phyloP scores from a whole-genome alignment of 164 flowering plant species.

The Vitis rupestris region DNA sequence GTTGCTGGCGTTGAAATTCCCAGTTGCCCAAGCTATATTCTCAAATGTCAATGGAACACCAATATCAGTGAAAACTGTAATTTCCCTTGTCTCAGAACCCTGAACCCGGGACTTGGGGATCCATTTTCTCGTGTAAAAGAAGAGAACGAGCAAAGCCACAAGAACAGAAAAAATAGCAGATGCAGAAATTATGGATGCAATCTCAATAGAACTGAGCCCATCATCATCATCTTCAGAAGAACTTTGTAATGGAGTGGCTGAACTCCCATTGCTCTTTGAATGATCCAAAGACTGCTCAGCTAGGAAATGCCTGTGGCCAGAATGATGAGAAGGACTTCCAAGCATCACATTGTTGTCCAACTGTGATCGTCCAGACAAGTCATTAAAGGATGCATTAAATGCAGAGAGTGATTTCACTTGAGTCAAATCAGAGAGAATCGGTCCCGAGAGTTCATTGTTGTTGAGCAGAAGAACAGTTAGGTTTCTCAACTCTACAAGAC shows the following conservation, averaged over 20 bases:
- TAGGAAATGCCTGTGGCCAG: conserved; percentile 8
- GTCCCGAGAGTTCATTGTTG: conserved; percentile 30
- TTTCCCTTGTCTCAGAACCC: conserved; percentile 33
- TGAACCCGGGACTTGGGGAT: conserved; percentile 32
- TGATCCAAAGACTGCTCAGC: conserved; percentile 6
- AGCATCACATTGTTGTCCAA: background rate
- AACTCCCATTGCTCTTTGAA: background rate
- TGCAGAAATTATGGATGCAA: conserved; percentile 49
- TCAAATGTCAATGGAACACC: conserved; percentile 54
- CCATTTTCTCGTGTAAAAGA: conserved; percentile 34
- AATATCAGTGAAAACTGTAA: conserved; percentile 38
- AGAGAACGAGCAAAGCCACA: conserved; percentile 36
- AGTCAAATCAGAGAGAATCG: conserved; percentile 26
- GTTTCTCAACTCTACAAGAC: conserved; percentile 19
- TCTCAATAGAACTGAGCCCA: conserved; percentile 43
- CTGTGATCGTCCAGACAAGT: conserved; percentile 19
- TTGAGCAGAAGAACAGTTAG: conserved; percentile 25
- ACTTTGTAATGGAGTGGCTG: conserved; percentile 12
- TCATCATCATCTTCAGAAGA: background rate
- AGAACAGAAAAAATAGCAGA: conserved; percentile 48
- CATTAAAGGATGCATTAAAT: conserved; percentile 29
- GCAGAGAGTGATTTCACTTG: conserved; percentile 15
- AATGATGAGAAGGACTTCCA: conserved; percentile 18
- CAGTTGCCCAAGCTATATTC: conserved; percentile 45
- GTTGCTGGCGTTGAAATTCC: conserved; percentile 40